Evolutionary conservation across 164 flowering plant genomes (phyloP), one percentile per base, ranked within the genome.

Genomic region (Warburgia ugandensis): DNA sequence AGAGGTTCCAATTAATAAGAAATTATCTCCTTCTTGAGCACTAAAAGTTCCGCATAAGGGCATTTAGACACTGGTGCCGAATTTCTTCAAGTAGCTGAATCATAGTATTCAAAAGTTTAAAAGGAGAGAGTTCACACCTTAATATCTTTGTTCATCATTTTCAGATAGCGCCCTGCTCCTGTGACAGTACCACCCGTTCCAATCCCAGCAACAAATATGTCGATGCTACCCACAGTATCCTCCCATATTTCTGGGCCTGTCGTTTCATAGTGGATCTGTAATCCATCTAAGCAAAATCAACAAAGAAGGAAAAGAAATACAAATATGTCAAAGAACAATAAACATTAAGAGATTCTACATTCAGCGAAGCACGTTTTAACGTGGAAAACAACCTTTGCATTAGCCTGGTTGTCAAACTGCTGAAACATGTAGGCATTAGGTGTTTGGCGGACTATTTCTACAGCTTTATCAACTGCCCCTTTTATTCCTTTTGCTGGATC

Each of bases 181-280:
- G 88, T 83, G 40, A 86, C 54, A 5, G 95, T 86, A 50, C 84
- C 88, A 49, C 91, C 91, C 61, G 88, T 83, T 39, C 95, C 95
- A 57, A 86, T 79, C 55, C 69, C 82, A 7, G 91, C 81, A 56
- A 86, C 84, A 62, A 86, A 59, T 53, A 86, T 72, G 73, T 81
- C 86, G 48, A 81, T 71, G 45, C 55, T 73, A 29, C 88, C 95
- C 75, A 74, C 56, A 28, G 91, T 81, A 61, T 86, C 91, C 70
- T 83, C 86, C 95, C 95, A 86, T 69, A 86, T 83, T 69, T 83
- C 95, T 22, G 86, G 88, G 45, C 95, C 88, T 11, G 91, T 83
- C 40, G 86, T 81, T 53, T 86, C 86, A 61, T 81, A 83, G 60
- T 86, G 91, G 48, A 83, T 60, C 95, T 86, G 83, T 39, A 65